phyloP scores from a whole-genome alignment of 2,329 filamentous ascomycete genomes.

The Cercospora beticola region DNA sequence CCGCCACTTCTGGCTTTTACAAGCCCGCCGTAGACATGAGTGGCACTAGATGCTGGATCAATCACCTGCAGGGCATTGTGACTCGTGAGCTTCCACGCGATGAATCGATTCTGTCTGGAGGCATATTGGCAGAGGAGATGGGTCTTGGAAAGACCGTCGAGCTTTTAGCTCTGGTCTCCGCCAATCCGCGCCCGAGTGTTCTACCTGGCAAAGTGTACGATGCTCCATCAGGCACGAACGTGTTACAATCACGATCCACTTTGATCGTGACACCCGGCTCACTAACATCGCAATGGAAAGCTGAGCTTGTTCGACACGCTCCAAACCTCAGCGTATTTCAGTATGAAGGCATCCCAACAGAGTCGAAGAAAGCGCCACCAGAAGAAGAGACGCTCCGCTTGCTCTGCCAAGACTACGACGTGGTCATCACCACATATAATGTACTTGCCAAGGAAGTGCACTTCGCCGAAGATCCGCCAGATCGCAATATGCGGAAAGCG shows the following conservation, averaged over 20 bases:
- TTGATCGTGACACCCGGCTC: constrained; percentile 63
- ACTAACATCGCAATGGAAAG: constrained; percentile 63
- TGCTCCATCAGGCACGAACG: constrained; percentile 43
- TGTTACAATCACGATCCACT: constrained; percentile 57
- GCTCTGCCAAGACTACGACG: constrained; percentile 51
- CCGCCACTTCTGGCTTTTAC: constrained; percentile 17
- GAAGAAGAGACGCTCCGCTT: constrained; percentile 47
- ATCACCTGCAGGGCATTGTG: constrained; percentile 62
- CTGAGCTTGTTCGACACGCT: constrained; percentile 59
- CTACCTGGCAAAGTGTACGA: constrained; percentile 35
- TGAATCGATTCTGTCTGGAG: constrained; percentile 52
- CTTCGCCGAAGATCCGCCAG: constrained; percentile 68
- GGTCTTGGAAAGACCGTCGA: constrained; percentile 79
- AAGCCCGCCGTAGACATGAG: constrained; percentile 45
- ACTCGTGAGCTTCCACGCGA: constrained; percentile 38
- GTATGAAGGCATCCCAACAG: constrained; percentile 53
- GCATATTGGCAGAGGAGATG: constrained; percentile 79
- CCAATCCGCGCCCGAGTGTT: constrained; percentile 53
- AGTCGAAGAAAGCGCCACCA: constrained; percentile 34
- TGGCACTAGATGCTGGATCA: constrained; percentile 55
- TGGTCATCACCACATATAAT: constrained; percentile 63
- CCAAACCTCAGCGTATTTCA: constrained; percentile 56
- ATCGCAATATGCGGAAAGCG: constrained; percentile 62
- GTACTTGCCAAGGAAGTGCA: constrained; percentile 79
- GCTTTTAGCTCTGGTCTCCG: constrained; percentile 66